Evolutionary conservation across 2,329 filamentous ascomycete genomes (phyloP).

Genomic region (Paracamarosporium sp.): DNA sequence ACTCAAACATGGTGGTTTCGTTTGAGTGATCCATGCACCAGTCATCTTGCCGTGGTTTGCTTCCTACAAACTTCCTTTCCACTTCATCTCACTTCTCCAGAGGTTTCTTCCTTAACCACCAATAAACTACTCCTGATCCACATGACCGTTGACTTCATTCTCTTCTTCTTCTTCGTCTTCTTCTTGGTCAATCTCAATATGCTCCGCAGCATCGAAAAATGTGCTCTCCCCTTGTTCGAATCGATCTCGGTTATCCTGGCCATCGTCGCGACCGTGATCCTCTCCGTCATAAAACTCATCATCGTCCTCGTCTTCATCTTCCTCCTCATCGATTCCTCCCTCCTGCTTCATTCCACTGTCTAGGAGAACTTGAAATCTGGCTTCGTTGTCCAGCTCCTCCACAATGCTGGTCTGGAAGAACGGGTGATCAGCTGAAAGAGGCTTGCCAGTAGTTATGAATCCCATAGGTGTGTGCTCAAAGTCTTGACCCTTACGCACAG

Average conservation of each 20-base stretch:
- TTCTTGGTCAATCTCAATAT: slow-evolving; percentile 4
- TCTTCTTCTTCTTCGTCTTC: not conserved
- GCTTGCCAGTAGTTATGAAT: slow-evolving; percentile 60
- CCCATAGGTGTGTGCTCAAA: slow-evolving; percentile 67
- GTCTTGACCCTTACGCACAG: slow-evolving; percentile 63
- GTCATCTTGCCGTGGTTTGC: too few species aligned
- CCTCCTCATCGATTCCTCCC: slow-evolving; percentile 13
- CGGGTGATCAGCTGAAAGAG: slow-evolving; percentile 54
- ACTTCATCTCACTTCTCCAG: too few species aligned
- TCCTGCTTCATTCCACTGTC: not conserved
- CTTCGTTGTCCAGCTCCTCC: not conserved
- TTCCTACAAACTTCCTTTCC: too few species aligned
- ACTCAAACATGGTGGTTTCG: too few species aligned
- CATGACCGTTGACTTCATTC: not conserved
- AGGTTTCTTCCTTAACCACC: too few species aligned
- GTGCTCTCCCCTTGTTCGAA: slow-evolving; percentile 9
- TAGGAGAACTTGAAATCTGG: not conserved
- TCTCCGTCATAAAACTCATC: slow-evolving; percentile 11
- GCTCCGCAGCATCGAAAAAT: slow-evolving; percentile 13
- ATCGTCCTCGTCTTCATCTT: slow-evolving; percentile 15
- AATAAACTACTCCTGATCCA: not conserved
- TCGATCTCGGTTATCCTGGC: slow-evolving; percentile 1
- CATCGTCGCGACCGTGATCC: slow-evolving; percentile 1
- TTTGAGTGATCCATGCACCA: too few species aligned
- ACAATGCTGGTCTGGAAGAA: slow-evolving; percentile 54